Base-by-base conservation (phyloP, 306 rosid genomes). In the Rubus idaeus region DNA sequence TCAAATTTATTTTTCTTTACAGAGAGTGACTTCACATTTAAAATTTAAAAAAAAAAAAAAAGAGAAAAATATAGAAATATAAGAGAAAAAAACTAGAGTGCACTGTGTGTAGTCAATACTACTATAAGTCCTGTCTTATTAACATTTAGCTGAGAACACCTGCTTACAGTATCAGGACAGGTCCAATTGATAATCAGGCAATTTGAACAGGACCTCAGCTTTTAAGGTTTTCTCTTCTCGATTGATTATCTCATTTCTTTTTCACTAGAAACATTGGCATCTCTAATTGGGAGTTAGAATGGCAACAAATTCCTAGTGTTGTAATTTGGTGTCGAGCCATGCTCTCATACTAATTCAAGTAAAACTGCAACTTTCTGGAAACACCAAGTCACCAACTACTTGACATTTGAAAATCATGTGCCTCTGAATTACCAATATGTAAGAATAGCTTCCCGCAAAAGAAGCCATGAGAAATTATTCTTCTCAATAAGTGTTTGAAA, bases 301-400 rank as follows among this genome's bases (percentile, higher is more conserved):
- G 12, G 44, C 11, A 47, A 70, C 60, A 49, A 30, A 49, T 70
- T 26, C 26, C 42, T 46, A 47, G 4, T 14, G 23, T 2, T 13
- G 8, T 14, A 47, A 70, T 14, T 40, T 39, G n/a, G 45, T 63
- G 35, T 35, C 12, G n/a, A 21, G 64, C 35, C 71, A 2, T 41
- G 53, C 72, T 8, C 53, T 46, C 57, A 11, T 8, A 26, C 41
- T 46, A 23, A 46, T 13, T 37, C 73, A 23, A 23, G 56, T 69
- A 46, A 11, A 68, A 23, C 41, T 11, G 11, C 9, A 44, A 68
- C 37, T 21, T 68, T 40, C 55, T 21, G 70, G 13, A 69, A 49
- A 8, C 39, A 69, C 11, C 73, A 18, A 46, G 57, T 69, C 39
- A 69, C 11, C 73, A 18, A 46, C 73, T 69, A 40, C 14, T 69